These are phyloP conservation scores for Talaromyces rugulosus DNA, from an alignment of 2,329 filamentous ascomycete genomes.

Conservation along the genomic window DNA sequence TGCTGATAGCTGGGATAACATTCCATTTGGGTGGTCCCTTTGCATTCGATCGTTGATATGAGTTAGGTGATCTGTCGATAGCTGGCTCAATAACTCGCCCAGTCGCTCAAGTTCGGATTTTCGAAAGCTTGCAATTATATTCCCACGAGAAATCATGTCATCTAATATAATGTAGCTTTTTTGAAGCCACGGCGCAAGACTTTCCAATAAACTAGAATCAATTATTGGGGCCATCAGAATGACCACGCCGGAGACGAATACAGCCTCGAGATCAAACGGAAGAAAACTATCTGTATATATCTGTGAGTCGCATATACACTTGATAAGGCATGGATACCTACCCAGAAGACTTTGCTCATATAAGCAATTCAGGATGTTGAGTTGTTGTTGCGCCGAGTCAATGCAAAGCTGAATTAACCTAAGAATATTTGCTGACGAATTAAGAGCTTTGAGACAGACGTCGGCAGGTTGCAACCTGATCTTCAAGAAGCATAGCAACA, in stretches of 20 bases:
- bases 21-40: neutral
- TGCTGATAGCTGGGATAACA: neutral
- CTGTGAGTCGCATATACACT: neutral
- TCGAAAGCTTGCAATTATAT: constrained; percentile 43
- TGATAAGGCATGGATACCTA: neutral
- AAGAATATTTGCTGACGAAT: neutral
- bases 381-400: neutral
- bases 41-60: neutral
- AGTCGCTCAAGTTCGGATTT: constrained; percentile 43
- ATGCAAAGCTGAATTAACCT: neutral
- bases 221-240: neutral
- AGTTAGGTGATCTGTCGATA: neutral
- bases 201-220: neutral
- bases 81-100: neutral
- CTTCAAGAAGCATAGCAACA: neutral
- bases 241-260: neutral
- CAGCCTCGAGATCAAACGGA: neutral
- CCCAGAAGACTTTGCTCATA: neutral
- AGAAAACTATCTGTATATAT: neutral
- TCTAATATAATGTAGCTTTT: constrained; percentile 37
- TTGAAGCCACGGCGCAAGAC: neutral
- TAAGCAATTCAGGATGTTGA: neutral
- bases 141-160: constrained; percentile 45
- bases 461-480: neutral
- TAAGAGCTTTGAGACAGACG: neutral